phyloP scores from a whole-genome alignment of 73 alveolate species.

The Tetrahymena malaccensis region DNA sequence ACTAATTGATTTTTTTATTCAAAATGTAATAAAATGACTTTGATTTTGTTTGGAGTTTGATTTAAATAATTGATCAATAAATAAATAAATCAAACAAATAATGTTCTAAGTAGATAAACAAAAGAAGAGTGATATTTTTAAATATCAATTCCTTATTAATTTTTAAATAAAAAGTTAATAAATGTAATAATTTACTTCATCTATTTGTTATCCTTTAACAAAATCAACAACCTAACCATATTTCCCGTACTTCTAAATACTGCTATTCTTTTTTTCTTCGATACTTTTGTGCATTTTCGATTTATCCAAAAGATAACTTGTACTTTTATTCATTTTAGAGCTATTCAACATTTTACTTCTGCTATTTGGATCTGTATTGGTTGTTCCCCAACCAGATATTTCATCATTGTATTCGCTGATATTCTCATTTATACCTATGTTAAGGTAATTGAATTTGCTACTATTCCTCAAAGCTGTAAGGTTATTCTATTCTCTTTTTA shows the following conservation, averaged over 20 bases:
- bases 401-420: background rate
- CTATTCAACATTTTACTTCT: background rate
- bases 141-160: background rate
- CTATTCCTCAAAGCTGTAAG: background rate
- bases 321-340: background rate
- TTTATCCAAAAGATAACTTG: background rate
- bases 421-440: background rate
- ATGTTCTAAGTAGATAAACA: background rate
- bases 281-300: background rate
- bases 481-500: background rate
- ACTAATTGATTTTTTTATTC: too few species aligned
- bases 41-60: background rate
- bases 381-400: background rate
- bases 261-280: background rate
- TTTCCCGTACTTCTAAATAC: background rate
- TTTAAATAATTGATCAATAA: too few species aligned
- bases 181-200: background rate
- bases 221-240: background rate
- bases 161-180: background rate
- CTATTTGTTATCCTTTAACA: background rate
- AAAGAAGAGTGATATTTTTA: background rate
- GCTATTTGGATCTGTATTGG: background rate
- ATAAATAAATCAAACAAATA: too few species aligned
- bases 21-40: too few species aligned
- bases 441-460: background rate